phyloP scores from a whole-genome alignment of 2,329 filamentous ascomycete genomes.

The Sodiomyces alkalinus region DNA sequence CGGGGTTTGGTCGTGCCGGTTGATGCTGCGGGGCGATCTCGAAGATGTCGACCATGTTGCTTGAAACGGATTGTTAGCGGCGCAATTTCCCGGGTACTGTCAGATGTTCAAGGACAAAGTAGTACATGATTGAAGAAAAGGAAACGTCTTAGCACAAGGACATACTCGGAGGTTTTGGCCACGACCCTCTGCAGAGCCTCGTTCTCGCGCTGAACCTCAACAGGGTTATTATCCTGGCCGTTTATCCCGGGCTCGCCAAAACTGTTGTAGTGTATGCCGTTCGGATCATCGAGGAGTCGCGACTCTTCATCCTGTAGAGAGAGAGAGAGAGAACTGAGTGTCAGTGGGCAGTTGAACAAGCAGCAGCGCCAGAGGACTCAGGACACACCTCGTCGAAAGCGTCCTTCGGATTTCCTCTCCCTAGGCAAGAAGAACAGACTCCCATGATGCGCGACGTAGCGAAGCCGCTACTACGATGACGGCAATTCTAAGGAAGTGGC shows the following conservation, averaged over 20 bases:
- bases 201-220: slow-evolving; percentile 47
- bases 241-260: slow-evolving; percentile 41
- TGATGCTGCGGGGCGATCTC: slow-evolving; percentile 42
- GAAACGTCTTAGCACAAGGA: slow-evolving; percentile 3
- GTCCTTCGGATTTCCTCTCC: slow-evolving; percentile 32
- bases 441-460: no score
- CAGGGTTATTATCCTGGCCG: slow-evolving; percentile 40
- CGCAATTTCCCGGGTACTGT: no score
- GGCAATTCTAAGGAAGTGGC: no score
- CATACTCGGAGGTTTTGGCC: slow-evolving; percentile 48
- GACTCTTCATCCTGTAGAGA: slow-evolving; percentile 37
- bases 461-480: no score
- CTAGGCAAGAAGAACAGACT: slow-evolving; percentile 45
- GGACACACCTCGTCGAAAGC: slow-evolving; percentile 37
- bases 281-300: slow-evolving; percentile 43
- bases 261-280: slow-evolving; percentile 44
- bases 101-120: slow-evolving; percentile 7
- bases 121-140: slow-evolving; percentile 1
- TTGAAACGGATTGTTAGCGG: slow-evolving; percentile 14
- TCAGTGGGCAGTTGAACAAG: no score
- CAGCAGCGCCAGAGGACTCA: no score
- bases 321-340: background rate
- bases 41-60: slow-evolving; percentile 54
- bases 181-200: slow-evolving; percentile 51
- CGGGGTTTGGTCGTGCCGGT: slow-evolving; percentile 16